Evolutionary conservation across 371 early-diverging fungal species (phyloP), one percentile per base, ranked within the genome.

Genomic region (Mortierella sp.): DNA sequence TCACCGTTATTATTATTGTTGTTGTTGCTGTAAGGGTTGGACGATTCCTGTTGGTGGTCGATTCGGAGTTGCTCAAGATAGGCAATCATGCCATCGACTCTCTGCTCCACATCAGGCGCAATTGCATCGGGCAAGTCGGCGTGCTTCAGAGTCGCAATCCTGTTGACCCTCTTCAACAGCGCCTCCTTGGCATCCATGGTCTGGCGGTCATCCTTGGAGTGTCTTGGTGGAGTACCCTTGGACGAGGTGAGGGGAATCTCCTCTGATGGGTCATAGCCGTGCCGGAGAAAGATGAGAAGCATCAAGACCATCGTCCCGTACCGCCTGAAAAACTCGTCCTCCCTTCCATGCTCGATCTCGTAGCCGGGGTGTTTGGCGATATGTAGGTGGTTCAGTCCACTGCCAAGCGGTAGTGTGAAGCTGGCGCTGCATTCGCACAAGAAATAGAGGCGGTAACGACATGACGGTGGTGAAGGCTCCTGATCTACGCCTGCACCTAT

Each of bases 311-410:
- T 71, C 1, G 47, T 40, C 9, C 78, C 82, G 34, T 82, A 77
- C 19, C 55, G 65, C 39, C 47, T 48, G 37, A 82, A 82, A 48
- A 82, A 82, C 16, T 77, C 82, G 1, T 74, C 70, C 45, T 71
- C 61, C 8, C 78, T 64, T 16, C 50, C 75, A 1, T 72, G 74
- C 5, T 77, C 78, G 26, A 77, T 64, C 16, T 50, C 72, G 29
- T 82, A 82, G 47, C 82, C 82, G 0, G 53, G 47, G 65, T 82
- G 82, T 26, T 77, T 77, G 24, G 78, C 82, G 39, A 82, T 82
- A 22, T 82, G 82, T 11, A 82, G 58, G 34, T 82, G 82, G 45
- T 82, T 82, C 40, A 82, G 41, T 65, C 78, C 82, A n/a, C 82
- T 82, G 45, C 82, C 82, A 24, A 82, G 74, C 16, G 82, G 82